phyloP scores from a whole-genome alignment of 1,139 yeast genomes.

The Nematodospora anomalae region DNA sequence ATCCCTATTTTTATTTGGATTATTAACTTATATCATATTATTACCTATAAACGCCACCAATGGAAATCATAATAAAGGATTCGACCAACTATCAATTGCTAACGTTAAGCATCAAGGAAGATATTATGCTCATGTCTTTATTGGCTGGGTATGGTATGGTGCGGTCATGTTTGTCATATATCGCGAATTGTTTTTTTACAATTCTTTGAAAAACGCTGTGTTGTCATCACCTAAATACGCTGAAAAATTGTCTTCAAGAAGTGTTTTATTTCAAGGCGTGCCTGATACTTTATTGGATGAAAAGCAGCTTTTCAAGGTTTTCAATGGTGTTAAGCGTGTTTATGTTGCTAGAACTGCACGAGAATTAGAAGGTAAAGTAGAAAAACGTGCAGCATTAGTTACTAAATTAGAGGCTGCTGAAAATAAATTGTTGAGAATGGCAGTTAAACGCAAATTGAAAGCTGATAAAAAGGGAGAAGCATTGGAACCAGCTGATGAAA shows the following conservation, averaged over 20 bases:
- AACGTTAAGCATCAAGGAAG: slow-evolving; percentile 59
- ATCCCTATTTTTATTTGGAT: slow-evolving; percentile 38
- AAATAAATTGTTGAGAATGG: slow-evolving; percentile 55
- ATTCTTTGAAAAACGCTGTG: slow-evolving; percentile 77
- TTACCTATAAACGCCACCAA: slow-evolving; percentile 65
- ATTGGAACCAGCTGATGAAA: slow-evolving; percentile 50
- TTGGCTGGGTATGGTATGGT: slow-evolving; percentile 80
- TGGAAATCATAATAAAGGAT: slow-evolving; percentile 59
- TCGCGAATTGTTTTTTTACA: slow-evolving; percentile 78
- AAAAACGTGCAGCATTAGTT: slow-evolving; percentile 63
- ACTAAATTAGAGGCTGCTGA: slow-evolving; percentile 69
- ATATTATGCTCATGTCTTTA: slow-evolving; percentile 82
- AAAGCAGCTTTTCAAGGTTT: slow-evolving; percentile 55
- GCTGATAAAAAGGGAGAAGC: slow-evolving; percentile 58
- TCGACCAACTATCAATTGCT: slow-evolving; percentile 76
- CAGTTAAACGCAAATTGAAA: slow-evolving; percentile 63
- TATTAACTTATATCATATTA: slow-evolving; percentile 53
- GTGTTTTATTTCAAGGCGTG: slow-evolving; percentile 77
- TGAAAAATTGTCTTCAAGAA: slow-evolving; percentile 68
- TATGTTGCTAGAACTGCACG: slow-evolving; percentile 72
- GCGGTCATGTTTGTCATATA: slow-evolving; percentile 67
- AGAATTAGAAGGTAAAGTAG: slow-evolving; percentile 56
- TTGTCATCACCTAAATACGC: slow-evolving; percentile 81
- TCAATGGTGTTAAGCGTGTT: slow-evolving; percentile 73
- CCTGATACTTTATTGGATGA: slow-evolving; percentile 69